Evolutionary conservation across 176 grass and related monocot genomes (phyloP), one percentile per base, ranked within the genome.

Genomic region (Rhipidocladum racemiflorum): DNA sequence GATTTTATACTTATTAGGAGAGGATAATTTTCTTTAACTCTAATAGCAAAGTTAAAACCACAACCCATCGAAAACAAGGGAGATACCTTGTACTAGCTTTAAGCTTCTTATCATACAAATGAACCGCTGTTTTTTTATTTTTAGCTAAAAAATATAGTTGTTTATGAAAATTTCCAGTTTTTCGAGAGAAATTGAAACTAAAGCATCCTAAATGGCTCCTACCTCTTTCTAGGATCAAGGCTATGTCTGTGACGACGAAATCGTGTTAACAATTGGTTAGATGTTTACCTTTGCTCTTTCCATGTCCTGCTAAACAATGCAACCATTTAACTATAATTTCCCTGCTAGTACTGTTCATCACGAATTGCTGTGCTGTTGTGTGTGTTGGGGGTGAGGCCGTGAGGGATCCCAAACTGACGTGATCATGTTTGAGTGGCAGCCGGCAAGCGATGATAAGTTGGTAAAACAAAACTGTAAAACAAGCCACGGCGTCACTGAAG

Each of bases 191-290:
- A n/a, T n/a, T n/a, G n/a, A n/a, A n/a, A n/a, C n/a, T n/a, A n/a
- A n/a, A n/a, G n/a, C n/a, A n/a, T n/a, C n/a, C n/a, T n/a, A n/a
- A n/a, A n/a, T n/a, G n/a, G n/a, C n/a, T n/a, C n/a, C n/a, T n/a
- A n/a, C n/a, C n/a, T n/a, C n/a, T n/a, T 81, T 49, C 17, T 65
- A 42, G 61, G 16, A 20, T 75, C 14, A 45, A 75, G 14, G 17
- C 34, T 71, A 32, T 51, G 38, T 35, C 62, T 27, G 62, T 21
- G 76, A 78, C 53, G 54, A 70, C 84, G 81, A 80, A 89, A 86
- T 92, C 77, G 80, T 29, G 43, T 67, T 32, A 69, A 55, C 84
- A 55, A 76, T 77, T 79, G 68, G 68, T 67, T 66, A 3, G n/a
- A n/a, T n/a, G n/a, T n/a, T n/a, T n/a, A n/a, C n/a, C n/a, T n/a